Percentiles rank a stretch among this genome's conserved stretches.
Conservation (phyloP, 148 eudicot genomes). For the Nyssa sinensis region DNA sequence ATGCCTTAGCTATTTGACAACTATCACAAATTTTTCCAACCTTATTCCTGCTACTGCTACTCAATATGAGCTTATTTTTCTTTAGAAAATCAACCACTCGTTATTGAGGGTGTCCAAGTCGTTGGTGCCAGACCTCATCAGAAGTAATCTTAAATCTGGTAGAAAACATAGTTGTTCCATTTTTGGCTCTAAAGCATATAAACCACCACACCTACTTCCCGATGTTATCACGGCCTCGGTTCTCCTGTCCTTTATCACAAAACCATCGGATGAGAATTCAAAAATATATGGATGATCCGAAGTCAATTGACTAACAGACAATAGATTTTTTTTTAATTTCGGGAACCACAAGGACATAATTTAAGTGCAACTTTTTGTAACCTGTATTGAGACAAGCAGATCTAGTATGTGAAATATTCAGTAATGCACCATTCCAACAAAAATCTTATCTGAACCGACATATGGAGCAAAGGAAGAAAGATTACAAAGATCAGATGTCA, state of each 20-base stretch:
- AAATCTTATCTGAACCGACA: background rate
- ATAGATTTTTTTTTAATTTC: background rate
- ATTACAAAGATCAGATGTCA: background rate
- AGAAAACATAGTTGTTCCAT: background rate
- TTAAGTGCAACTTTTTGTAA: background rate
- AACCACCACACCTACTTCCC: background rate
- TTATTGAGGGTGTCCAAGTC: background rate
- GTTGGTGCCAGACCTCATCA: background rate
- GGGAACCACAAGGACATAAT: background rate
- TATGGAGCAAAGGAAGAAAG: background rate
- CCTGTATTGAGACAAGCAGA: background rate
- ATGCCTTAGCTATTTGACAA: background rate
- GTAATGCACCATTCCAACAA: background rate
- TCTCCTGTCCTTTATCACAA: background rate
- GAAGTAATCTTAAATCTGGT: background rate
- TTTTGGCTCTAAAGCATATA: background rate
- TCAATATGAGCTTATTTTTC: background rate
- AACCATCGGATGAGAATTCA: background rate
- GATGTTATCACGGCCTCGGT: background rate
- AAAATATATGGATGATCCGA: background rate
- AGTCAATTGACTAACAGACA: background rate
- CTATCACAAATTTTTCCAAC: background rate
- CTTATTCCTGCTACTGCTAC: background rate
- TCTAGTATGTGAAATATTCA: background rate
- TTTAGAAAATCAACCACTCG: background rate